Evolutionary conservation across 345 rosid species (phyloP).

Genomic region (Combretum micranthum): DNA sequence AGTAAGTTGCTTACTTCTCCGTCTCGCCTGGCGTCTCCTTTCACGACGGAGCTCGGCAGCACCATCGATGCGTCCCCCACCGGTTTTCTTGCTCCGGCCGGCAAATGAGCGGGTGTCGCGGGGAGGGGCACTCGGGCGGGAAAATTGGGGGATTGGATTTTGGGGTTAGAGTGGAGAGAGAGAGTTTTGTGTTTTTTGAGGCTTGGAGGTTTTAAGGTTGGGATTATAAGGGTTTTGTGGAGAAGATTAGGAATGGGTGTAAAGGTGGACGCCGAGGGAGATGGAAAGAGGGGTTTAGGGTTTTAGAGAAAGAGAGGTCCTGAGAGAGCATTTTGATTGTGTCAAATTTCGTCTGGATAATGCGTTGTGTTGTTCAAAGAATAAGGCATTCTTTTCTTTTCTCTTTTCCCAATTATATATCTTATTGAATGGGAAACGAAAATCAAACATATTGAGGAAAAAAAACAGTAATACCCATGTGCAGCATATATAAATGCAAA

Average conservation of each 20-base stretch:
- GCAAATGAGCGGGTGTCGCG: conserved; percentile 57
- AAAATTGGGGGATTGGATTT: conserved; percentile 13
- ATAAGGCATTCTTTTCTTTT: no score
- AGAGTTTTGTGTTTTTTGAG: conserved; percentile 13
- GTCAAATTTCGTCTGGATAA: no score
- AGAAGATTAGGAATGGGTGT: conserved; percentile 5
- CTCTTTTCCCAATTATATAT: no score
- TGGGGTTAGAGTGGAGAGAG: conserved; percentile 3
- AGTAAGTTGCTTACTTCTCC: conserved; percentile 33
- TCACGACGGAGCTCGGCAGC: conserved; percentile 38
- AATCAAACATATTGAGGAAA: no score
- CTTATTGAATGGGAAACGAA: no score
- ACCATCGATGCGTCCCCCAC: conserved; percentile 61
- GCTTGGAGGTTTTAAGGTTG: neutral
- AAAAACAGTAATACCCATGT: no score
- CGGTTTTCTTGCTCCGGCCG: conserved; percentile 83
- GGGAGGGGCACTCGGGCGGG: conserved; percentile 12
- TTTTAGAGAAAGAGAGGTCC: conserved; percentile 56
- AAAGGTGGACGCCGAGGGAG: conserved; percentile 11
- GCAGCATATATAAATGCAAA: no score
- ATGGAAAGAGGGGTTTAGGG: conserved; percentile 52
- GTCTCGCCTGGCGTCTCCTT: conserved; percentile 37
- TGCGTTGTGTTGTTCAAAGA: no score
- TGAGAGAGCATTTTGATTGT: conserved; percentile 22
- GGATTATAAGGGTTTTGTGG: conserved; percentile 1